These are phyloP conservation scores for Metschnikowia baotianmanensis DNA, from an alignment of 805 yeast genomes.

Conservation along the genomic window DNA sequence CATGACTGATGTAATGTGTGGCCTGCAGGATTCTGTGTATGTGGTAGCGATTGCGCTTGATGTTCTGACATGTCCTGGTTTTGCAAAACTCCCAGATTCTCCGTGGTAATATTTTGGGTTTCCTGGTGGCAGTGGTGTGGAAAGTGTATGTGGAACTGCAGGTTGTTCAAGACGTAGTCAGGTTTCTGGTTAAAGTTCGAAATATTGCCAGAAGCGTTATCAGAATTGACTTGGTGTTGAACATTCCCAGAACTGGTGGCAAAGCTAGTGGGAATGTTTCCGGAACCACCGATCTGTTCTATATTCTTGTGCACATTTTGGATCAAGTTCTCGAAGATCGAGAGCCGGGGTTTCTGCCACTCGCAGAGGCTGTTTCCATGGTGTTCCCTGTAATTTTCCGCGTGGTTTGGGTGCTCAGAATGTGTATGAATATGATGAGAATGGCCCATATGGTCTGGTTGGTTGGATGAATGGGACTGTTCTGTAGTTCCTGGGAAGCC, in stretches of 20 bases:
- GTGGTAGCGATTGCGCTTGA: no score
- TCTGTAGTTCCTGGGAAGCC: no score
- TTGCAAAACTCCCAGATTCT: no score
- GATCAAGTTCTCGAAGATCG: constrained; percentile 40
- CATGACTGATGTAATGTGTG: constrained; percentile 37
- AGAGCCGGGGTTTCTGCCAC: constrained; percentile 27
- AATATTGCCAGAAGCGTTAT: no score
- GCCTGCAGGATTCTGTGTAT: neutral
- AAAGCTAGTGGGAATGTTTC: no score
- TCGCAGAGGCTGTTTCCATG: constrained; percentile 26
- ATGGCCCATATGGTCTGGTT: constrained; percentile 4
- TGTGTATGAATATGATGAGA: no score
- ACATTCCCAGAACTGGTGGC: neutral
- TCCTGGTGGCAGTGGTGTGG: constrained; percentile 38
- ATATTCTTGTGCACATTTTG: constrained; percentile 34
- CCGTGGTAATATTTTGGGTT: no score
- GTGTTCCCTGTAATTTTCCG: constrained; percentile 10
- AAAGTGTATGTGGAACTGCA: constrained; percentile 34
- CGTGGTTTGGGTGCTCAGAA: no score
- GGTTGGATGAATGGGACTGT: no score
- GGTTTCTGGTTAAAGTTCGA: neutral
- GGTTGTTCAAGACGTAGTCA: constrained; percentile 2
- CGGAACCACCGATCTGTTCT: constrained; percentile 15
- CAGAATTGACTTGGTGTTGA: neutral
- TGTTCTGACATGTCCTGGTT: no score